These are phyloP conservation scores for Mycena kentingensis DNA, from an alignment of 768 basidiomycete genomes.

Conservation along the genomic window DNA sequence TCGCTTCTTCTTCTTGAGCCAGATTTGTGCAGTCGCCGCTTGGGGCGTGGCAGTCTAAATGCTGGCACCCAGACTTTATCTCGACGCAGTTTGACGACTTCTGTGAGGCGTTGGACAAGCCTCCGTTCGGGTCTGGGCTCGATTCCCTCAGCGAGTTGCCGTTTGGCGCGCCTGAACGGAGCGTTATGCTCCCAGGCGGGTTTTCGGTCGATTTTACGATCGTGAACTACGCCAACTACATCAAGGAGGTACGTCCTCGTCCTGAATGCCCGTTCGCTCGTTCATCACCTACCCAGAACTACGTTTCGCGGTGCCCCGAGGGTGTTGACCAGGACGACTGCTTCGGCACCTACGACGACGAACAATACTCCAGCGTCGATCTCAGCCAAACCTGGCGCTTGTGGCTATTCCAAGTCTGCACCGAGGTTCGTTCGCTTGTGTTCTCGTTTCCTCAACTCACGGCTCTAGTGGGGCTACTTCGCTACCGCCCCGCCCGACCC, in stretches of 20 bases:
- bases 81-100: constrained; percentile 69
- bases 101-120: constrained; percentile 56
- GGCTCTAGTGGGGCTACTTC: constrained; percentile 88
- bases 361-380: constrained; percentile 59
- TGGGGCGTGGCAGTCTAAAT: constrained; percentile 77
- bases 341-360: constrained; percentile 80
- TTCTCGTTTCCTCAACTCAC: background rate
- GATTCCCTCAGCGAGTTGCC: constrained; percentile 40
- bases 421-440: constrained; percentile 29
- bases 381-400: constrained; percentile 78
- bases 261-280: background rate
- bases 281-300: constrained; percentile 38
- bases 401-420: constrained; percentile 92
- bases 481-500: constrained; percentile 78
- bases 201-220: constrained; percentile 59
- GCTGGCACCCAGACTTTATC: constrained; percentile 79
- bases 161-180: constrained; percentile 50
- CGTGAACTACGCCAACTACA: constrained; percentile 75
- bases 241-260: constrained; percentile 56
- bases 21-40: constrained; percentile 52
- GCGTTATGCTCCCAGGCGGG: constrained; percentile 47
- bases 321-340: constrained; percentile 63
- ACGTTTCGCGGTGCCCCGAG: constrained; percentile 59
- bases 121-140: constrained; percentile 34
- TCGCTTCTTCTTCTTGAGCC: constrained; percentile 11